A percentile compares a stretch with the other conserved stretches of the same genome.
phyloP scores from a whole-genome alignment of 2,329 filamentous ascomycete species.

The Penicillium olsonii region DNA sequence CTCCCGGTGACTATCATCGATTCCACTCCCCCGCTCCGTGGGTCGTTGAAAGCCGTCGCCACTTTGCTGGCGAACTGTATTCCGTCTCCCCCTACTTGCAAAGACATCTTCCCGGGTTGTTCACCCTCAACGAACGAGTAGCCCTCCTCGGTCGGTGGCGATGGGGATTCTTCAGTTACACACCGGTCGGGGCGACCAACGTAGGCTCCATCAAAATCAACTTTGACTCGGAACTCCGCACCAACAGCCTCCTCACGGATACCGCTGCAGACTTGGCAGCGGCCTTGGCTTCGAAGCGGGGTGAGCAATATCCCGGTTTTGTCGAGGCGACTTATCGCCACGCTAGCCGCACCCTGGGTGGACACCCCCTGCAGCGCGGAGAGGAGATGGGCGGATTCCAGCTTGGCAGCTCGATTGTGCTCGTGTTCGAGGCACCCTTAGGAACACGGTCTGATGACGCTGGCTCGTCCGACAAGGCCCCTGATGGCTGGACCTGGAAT shows the following conservation, averaged over 20 bases:
- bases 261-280: conserved; percentile 87
- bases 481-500: conserved; percentile 78
- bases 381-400: conserved; percentile 99
- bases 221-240: conserved; percentile 90
- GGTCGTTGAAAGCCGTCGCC: conserved; percentile 92
- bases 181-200: conserved; percentile 94
- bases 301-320: conserved; percentile 86
- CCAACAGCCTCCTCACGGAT: conserved; percentile 89
- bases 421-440: conserved; percentile 92
- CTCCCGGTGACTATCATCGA: conserved; percentile 95
- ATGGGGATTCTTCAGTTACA: conserved; percentile 96
- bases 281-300: conserved; percentile 71
- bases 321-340: conserved; percentile 84
- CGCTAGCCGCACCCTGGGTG: conserved; percentile 75
- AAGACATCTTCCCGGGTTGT: conserved; percentile 86
- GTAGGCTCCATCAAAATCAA: conserved; percentile 96
- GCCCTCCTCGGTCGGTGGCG: conserved; percentile 92
- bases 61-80: conserved; percentile 95
- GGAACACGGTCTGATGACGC: conserved; percentile 60
- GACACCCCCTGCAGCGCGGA: conserved; percentile 79
- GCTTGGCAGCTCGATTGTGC: conserved; percentile 88
- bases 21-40: conserved; percentile 95
- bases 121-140: conserved; percentile 94
- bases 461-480: conserved; percentile 58
- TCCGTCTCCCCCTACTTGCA: conserved; percentile 94